These are phyloP conservation scores for Ophiostoma perfectum DNA, from an alignment of 2,329 filamentous ascomycete species.

Conservation along the genomic window DNA sequence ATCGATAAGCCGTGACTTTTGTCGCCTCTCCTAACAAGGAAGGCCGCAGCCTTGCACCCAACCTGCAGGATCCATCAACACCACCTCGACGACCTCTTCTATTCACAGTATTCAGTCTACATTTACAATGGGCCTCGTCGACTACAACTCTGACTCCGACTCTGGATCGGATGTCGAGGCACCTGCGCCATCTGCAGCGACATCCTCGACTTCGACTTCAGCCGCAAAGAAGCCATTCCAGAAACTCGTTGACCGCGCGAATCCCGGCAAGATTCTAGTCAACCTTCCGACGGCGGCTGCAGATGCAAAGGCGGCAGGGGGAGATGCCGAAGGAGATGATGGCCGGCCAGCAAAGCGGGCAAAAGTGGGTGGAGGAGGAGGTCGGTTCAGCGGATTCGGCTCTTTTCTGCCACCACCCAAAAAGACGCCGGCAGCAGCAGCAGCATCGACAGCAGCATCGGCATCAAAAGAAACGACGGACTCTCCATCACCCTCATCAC, in stretches of 20 bases:
- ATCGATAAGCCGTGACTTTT: conserved; percentile 9
- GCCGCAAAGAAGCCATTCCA: conserved; percentile 59
- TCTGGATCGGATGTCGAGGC: conserved; percentile 52
- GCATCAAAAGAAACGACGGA: conserved; percentile 29
- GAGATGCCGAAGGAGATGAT: conserved; percentile 31
- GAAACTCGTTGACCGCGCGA: conserved; percentile 75
- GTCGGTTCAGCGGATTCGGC: conserved; percentile 75
- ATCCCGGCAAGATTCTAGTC: conserved; percentile 78
- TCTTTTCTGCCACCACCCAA: conserved; percentile 84
- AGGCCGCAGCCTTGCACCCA: not conserved
- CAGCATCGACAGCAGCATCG: conserved; percentile 29
- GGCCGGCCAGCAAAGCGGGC: conserved; percentile 67
- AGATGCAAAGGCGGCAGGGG: conserved; percentile 22
- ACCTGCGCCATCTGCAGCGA: not conserved
- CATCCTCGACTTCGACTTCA: conserved; percentile 30
- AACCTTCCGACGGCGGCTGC: conserved; percentile 55
- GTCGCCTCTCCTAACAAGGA: not conserved
- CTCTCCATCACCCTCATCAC: not conserved
- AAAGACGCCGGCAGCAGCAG: conserved; percentile 38
- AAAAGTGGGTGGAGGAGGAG: conserved; percentile 42
- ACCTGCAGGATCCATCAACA: not conserved
- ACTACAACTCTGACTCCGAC: conserved; percentile 73
- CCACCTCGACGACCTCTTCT: not conserved
- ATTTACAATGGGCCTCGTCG: conserved; percentile 64
- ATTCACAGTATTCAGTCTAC: not conserved